phyloP scores from a whole-genome alignment of 352 stramenopile species.

The Blastocystis hominis region DNA sequence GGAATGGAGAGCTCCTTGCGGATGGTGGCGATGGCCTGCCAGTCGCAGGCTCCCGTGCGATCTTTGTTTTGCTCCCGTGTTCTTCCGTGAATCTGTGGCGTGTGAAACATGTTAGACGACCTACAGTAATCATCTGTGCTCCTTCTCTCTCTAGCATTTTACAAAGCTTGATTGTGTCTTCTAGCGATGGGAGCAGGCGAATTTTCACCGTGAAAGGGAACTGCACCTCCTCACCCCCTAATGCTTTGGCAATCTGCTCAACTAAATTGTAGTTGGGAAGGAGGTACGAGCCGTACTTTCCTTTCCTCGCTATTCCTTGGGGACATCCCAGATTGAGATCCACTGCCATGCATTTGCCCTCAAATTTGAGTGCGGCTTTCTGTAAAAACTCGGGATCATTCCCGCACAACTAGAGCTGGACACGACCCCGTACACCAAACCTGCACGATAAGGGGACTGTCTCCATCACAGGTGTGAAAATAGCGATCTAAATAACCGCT shows the following conservation, averaged over 20 bases:
- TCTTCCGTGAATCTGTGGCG: not conserved
- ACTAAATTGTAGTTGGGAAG: constrained; percentile 14
- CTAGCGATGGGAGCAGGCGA: not conserved
- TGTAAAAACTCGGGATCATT: constrained; percentile 30
- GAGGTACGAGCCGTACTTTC: constrained; percentile 31
- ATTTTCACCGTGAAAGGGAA: constrained; percentile 43
- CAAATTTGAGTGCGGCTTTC: not conserved
- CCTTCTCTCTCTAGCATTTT: constrained; percentile 35
- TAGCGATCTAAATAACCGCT: not conserved
- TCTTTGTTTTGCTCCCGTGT: constrained; percentile 51
- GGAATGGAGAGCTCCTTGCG: constrained; percentile 1
- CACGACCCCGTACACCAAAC: not conserved
- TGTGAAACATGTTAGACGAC: not conserved
- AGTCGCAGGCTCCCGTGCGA: not conserved
- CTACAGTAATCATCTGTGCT: constrained; percentile 31
- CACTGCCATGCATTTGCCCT: not conserved
- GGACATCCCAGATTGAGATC: constrained; percentile 50
- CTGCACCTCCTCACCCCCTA: not conserved
- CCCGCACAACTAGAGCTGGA: not conserved
- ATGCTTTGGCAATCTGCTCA: constrained; percentile 13
- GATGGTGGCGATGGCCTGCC: not conserved
- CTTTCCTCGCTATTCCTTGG: constrained; percentile 47
- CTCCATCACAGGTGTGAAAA: constrained; percentile 36
- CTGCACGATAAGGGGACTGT: constrained; percentile 10
- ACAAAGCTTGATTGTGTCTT: constrained; percentile 18